A percentile compares a stretch with the other conserved stretches of the same genome.
These are phyloP conservation scores for Aspergillus kassunensis DNA, from an alignment of 495 filamentous ascomycete species.

Conservation along the genomic window DNA sequence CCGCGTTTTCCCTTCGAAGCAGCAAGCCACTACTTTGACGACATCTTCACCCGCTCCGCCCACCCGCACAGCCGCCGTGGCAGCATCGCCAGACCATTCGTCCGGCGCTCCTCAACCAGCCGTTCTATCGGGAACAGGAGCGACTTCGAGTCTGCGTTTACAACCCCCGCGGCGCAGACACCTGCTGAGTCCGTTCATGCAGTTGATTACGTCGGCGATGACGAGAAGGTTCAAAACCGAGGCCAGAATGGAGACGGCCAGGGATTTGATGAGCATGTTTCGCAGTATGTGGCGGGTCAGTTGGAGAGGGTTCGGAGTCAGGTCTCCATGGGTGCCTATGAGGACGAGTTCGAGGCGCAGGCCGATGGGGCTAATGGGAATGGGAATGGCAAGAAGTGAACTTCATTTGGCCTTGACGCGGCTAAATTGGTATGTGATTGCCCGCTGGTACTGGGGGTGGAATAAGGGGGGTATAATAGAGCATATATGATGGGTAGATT, in stretches of 20 bases:
- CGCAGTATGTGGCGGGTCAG: conserved; percentile 68
- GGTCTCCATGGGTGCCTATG: conserved; percentile 46
- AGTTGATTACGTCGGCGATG: conserved; percentile 27
- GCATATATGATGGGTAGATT: too few species aligned
- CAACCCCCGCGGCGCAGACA: conserved; percentile 20
- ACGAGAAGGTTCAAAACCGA: neutral
- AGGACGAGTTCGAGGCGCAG: conserved; percentile 60
- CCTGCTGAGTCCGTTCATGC: conserved; percentile 19
- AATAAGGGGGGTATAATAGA: too few species aligned
- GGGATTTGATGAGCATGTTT: conserved; percentile 61
- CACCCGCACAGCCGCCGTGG: conserved; percentile 34
- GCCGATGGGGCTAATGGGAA: conserved; percentile 33
- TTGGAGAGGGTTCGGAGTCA: conserved; percentile 59
- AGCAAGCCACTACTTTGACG: conserved; percentile 92
- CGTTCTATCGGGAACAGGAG: conserved; percentile 85
- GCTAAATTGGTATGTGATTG: too few species aligned
- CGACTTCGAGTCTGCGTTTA: conserved; percentile 60
- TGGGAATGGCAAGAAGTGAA: conserved; percentile 1
- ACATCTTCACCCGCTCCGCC: conserved; percentile 61
- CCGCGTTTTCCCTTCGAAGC: conserved; percentile 79
- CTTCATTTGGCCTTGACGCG: too few species aligned
- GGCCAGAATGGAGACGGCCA: conserved; percentile 25
- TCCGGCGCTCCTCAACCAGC: conserved; percentile 78
- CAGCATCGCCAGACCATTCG: conserved; percentile 40
- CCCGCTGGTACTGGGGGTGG: too few species aligned